Percentiles rank a stretch among this genome's conserved stretches.
These are phyloP conservation scores for Brettanomyces sp. DNA, from an alignment of 805 yeast species.

Conservation along the genomic window DNA sequence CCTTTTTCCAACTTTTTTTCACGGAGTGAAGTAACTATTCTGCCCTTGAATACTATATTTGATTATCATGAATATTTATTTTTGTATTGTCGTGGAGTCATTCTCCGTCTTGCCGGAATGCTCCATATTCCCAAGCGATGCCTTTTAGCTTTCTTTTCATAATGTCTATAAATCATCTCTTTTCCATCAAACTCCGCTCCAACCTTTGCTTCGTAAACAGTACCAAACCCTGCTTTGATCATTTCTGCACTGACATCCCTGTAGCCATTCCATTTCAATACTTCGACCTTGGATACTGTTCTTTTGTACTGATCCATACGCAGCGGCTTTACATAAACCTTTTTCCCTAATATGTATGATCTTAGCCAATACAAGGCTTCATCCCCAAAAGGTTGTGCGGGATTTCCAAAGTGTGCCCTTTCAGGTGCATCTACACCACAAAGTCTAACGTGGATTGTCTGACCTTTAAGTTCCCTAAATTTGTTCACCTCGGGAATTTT, in stretches of 20 bases:
- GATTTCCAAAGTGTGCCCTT: slow-evolving; percentile 86
- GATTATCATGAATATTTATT: slow-evolving; percentile 22
- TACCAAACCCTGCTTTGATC: slow-evolving; percentile 74
- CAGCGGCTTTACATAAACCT: slow-evolving; percentile 68
- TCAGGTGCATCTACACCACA: slow-evolving; percentile 98
- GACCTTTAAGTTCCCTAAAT: slow-evolving; percentile 38
- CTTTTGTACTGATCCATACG: slow-evolving; percentile 83
- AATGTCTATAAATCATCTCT: slow-evolving; percentile 46
- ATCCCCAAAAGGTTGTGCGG: slow-evolving; percentile 79
- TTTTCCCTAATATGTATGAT: slow-evolving; percentile 51
- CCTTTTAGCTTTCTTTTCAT: slow-evolving; percentile 52
- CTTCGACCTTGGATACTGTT: slow-evolving; percentile 68
- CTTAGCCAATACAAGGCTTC: slow-evolving; percentile 80
- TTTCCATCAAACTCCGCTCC: slow-evolving; percentile 83
- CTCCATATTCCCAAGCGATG: slow-evolving; percentile 65
- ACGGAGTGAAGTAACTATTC: not conserved
- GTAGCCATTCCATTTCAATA: slow-evolving; percentile 55
- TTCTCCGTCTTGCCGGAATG: slow-evolving; percentile 28
- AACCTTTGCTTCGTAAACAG: slow-evolving; percentile 74
- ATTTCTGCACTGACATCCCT: slow-evolving; percentile 82
- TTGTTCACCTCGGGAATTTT: slow-evolving; percentile 46
- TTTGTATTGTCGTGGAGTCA: slow-evolving; percentile 78
- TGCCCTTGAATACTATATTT: not conserved
- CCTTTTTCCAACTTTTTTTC: not conserved
- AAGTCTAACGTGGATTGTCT: slow-evolving; percentile 72